A percentile compares a stretch with the other conserved stretches of the same genome.
These are phyloP conservation scores for Saprolegnia parasitica DNA, from an alignment of 352 stramenopile genomes.

Conservation along the genomic window DNA sequence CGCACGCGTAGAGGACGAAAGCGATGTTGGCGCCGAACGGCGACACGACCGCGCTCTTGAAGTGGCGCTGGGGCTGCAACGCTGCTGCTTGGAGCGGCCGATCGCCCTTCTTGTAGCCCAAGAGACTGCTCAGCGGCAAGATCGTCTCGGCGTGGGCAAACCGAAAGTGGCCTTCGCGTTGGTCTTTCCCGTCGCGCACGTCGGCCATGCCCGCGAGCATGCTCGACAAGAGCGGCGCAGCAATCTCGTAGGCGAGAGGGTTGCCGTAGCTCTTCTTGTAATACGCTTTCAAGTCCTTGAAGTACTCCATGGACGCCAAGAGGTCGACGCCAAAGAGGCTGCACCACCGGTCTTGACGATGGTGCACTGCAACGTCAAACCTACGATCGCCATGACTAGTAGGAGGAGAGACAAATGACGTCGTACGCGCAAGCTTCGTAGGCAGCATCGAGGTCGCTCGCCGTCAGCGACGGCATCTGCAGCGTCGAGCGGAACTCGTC, in stretches of 20 bases:
- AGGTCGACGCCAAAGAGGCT: conserved; percentile 55
- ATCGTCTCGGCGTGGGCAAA: conserved; percentile 84
- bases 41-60: conserved; percentile 51
- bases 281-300: conserved; percentile 82
- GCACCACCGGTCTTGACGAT: conserved; percentile 57
- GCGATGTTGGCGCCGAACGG: conserved; percentile 80
- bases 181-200: conserved; percentile 35
- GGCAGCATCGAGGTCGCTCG: conserved; percentile 67
- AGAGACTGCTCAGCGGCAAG: conserved; percentile 59
- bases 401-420: background rate
- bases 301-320: conserved; percentile 79
- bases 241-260: conserved; percentile 66
- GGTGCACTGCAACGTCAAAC: conserved; percentile 64
- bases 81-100: conserved; percentile 59
- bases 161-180: conserved; percentile 63
- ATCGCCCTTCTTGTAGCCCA: conserved; percentile 72
- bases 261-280: conserved; percentile 81
- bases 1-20: conserved; percentile 76
- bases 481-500: conserved; percentile 38
- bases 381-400: conserved; percentile 1
- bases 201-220: conserved; percentile 54
- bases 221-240: conserved; percentile 59
- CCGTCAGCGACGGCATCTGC: conserved; percentile 34
- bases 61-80: conserved; percentile 42
- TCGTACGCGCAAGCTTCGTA: conserved; percentile 59